Evolutionary conservation across 495 filamentous ascomycete genomes (phyloP).

Genomic region (Talaromyces adpressus): DNA sequence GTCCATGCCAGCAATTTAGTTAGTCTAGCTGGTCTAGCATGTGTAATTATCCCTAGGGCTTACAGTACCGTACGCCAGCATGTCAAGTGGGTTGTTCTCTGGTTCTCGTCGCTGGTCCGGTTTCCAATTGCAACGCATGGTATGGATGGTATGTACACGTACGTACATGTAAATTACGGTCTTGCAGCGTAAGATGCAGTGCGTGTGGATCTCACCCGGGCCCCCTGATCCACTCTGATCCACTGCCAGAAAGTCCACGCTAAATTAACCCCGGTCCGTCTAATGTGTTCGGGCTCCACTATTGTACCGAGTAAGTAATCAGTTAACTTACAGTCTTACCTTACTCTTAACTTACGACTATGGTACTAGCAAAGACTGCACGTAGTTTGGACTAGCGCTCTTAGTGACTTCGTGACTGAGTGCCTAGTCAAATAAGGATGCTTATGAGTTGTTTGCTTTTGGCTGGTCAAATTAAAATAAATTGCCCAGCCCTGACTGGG

Average conservation of each 20-base stretch:
- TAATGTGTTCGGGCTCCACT: background rate
- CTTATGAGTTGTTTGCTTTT: slow-evolving; percentile 3
- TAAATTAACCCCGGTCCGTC: background rate
- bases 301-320: background rate
- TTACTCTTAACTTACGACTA: too few species aligned
- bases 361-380: too few species aligned
- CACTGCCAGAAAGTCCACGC: background rate
- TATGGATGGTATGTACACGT: background rate
- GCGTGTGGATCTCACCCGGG: background rate
- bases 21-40: background rate
- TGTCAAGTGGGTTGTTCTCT: background rate
- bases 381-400: background rate
- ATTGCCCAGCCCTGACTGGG: background rate
- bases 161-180: background rate
- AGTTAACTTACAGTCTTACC: background rate
- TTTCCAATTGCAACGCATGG: background rate
- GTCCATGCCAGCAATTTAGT: background rate
- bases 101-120: background rate
- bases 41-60: background rate
- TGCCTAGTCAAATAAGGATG: background rate
- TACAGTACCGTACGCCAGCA: background rate
- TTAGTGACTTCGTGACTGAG: background rate
- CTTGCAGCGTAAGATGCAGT: background rate
- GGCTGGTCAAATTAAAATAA: background rate
- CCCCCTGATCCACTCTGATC: background rate